Base-by-base conservation (phyloP, 108 stramenopile genomes). In the Cyclotella baltica region DNA sequence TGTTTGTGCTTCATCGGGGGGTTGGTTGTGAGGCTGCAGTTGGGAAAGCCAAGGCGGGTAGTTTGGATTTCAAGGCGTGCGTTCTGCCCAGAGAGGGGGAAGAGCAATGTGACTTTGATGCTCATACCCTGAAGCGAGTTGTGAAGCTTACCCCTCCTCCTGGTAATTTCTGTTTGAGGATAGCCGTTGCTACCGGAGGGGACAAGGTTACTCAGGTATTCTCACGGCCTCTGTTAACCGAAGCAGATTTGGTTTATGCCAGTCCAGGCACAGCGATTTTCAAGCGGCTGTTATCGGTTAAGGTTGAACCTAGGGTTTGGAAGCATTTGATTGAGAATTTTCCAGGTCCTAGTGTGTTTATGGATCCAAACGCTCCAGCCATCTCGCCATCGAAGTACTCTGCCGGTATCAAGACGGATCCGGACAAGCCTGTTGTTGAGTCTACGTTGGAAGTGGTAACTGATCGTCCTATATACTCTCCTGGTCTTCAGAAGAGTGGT, bases 181-280 rank as follows among this genome's bases (percentile, higher is more conserved):
- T 58, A 4, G 57, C 57, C 29, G 30, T 58, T 28, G 13, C 57
- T 5, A 31, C 29, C 57, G 10, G 29, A 28, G 4, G 29, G 4
- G n/a, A n/a, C n/a, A 28, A 58, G 30, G 57, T n/a, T n/a, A n/a
- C n/a, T n/a, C 27, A 58, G 27, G 30, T 58, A 30, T 58, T 58
- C 57, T 58, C 57, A 6, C 57, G 57, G 6, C 57, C 57, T 18
- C 28, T 58, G 25, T 18, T 58, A 4, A 5, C 27, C 2, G 4
- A 28, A 30, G 4, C 57, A 6, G 57, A 58, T 18, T 30, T 58
- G 25, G 4, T 31, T 10, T 18, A 30, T 58, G 28, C 30, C 29
- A 23, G 4, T 23, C 57, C 2, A 6, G 57, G 19, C 13, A 29
- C 57, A 9, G 4, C 25, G 18, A 28, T 4, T 5, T 58, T 30